Evolutionary conservation across 2,329 filamentous ascomycete species (phyloP), one percentile per base, ranked within the genome.

Genomic region (Trichoderma oligosporum): DNA sequence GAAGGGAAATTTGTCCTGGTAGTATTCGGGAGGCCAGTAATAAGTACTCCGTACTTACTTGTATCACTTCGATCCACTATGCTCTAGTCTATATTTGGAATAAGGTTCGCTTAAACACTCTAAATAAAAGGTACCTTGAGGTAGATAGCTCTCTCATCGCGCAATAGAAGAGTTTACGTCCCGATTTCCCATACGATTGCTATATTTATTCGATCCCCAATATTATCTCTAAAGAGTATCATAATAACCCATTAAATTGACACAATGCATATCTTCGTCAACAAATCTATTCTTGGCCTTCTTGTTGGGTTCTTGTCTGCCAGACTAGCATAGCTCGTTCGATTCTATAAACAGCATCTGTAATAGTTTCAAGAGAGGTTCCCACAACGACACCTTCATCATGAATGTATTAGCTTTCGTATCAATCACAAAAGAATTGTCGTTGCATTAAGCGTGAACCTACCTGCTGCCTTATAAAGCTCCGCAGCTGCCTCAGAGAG

Each of bases 301-400:
- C 24, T 14, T 48, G 25, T 12, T 5, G n/a, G 38, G 33, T 47
- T 12, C 55, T 60, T 27, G 56, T 64, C 47, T 74, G 73, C 72
- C 71, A 74, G 18, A 57, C 53, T 1, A 69, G 56, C n/a, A 75
- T 67, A 8, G 64, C 64, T 16, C 67, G 66, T 53, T 76, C 74
- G 29, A 74, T 59, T 67, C 70, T 73, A 59, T 74, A 73, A 7
- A 75, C 69, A 24, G 72, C 71, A 24, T 68, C 64, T 2, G 73
- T 65, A 14, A 70, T 61, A 29, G 69, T 67, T 5, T 70, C 65
- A 4, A 74, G 61, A 4, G 72, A 66, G 7, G 73, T 57, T 4
- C 72, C 73, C 7, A 68, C 64, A n/a, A 64, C 60, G 7, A 66
- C 64, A 27, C 67, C 73, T 70, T 41, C 20, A 25, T 11, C 42